Evolutionary conservation across 2,329 filamentous ascomycete genomes (phyloP), one percentile per base, ranked within the genome.

Genomic region (Verticillium longisporum): DNA sequence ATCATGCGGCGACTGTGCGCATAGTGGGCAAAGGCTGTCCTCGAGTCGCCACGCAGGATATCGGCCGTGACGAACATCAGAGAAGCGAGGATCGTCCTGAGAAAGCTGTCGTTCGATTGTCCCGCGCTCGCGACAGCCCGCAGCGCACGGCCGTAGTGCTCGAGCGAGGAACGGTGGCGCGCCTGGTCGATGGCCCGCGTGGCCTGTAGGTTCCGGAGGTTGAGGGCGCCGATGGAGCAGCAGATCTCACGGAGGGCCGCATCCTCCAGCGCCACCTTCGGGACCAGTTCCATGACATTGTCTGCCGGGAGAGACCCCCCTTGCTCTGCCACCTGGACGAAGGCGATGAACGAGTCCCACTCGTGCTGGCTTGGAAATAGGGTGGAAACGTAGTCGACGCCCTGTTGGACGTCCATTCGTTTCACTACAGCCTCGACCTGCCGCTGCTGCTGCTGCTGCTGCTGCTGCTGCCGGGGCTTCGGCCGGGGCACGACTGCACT

Each of bases 281-380:
- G 61, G 2, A 55, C 62, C 31, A 59, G 33, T 21, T 37, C 31
- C 9, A 56, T 53, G 15, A 58, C 9, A 10, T 53, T 21, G 26
- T 57, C 55, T 18, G 36, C 34, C 13, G 60, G 38, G 26, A 63
- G 37, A 5, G 57, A 57, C 14, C 41, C 60, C 34, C 62, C 62
- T 32, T 58, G 36, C 33, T 63, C 62, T 6, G 34, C 21, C 21
- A 26, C 36, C 9, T 56, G 26, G 11, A 61, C 45, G 54, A 61
- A 62, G 15, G 57, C 37, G 9, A 61, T 57, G 18, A 63, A 63
- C 1, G 37, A 55, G 45, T 63, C 60, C 62, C 60, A 63, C 11
- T 63, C 38, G 26, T 31, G 38, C 55, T 63, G 62, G n/a, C 60
- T 15, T 7, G n/a, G 10, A 41, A 63, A 63, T 3, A 63, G 38